These are phyloP conservation scores for Umbilicaria muhlenbergii DNA, from an alignment of 495 filamentous ascomycete species.

Conservation along the genomic window DNA sequence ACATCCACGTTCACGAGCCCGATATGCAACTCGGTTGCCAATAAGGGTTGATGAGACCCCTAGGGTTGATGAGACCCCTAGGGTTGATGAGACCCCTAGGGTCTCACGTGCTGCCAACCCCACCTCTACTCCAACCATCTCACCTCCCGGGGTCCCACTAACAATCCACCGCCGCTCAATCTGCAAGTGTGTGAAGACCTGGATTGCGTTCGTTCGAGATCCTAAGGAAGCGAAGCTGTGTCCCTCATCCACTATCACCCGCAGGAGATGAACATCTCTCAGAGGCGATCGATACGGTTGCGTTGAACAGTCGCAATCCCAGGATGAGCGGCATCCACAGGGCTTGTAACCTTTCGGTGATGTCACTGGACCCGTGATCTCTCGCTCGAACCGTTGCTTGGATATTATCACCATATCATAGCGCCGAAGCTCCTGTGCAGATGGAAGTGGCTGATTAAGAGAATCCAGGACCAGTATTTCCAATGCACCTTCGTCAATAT, in stretches of 20 bases:
- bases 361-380: slow-evolving; percentile 12
- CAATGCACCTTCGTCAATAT: slow-evolving; percentile 43
- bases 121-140: slow-evolving; percentile 60
- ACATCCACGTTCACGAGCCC: too few relatives aligned
- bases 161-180: slow-evolving; percentile 76
- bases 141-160: slow-evolving; percentile 75
- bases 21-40: slow-evolving; percentile 18
- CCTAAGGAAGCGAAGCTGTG: slow-evolving; percentile 55
- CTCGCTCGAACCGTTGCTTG: slow-evolving; percentile 52
- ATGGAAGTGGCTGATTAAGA: slow-evolving; percentile 30
- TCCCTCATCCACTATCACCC: slow-evolving; percentile 85
- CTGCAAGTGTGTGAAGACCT: slow-evolving; percentile 48
- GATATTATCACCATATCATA: slow-evolving; percentile 76
- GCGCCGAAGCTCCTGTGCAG: slow-evolving; percentile 37
- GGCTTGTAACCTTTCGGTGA: too few relatives aligned
- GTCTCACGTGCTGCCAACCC: slow-evolving; percentile 37
- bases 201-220: slow-evolving; percentile 46
- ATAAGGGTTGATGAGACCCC: slow-evolving; percentile 11
- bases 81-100: slow-evolving; percentile 5
- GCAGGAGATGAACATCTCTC: slow-evolving; percentile 60
- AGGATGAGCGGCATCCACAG: slow-evolving; percentile 20
- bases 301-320: slow-evolving; percentile 19
- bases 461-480: slow-evolving; percentile 45
- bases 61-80: slow-evolving; percentile 12
- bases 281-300: slow-evolving; percentile 43